Conservation (phyloP, 805 yeast genomes). For the Sugiyamaella floridensis region DNA sequence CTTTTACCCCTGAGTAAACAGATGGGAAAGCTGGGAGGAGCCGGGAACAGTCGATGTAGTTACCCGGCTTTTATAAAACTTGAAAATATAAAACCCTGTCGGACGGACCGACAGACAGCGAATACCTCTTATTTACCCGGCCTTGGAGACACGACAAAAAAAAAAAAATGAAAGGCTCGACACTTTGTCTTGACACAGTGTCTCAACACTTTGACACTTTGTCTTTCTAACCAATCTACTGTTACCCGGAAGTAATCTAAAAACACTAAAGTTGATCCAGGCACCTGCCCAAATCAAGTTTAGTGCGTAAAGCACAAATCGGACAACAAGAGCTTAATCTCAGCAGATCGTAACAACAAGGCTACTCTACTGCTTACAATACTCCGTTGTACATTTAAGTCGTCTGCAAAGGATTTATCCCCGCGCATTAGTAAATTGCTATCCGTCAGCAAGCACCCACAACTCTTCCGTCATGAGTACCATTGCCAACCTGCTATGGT, state of each 20-base stretch:
- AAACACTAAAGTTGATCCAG: not conserved
- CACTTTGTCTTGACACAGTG: no score
- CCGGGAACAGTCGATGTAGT: no score
- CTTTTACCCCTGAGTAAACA: no score
- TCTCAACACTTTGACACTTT: no score
- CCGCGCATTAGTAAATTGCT: constrained; percentile 41
- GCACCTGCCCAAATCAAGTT: constrained; percentile 3
- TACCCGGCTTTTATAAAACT: no score
- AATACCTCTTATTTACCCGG: no score
- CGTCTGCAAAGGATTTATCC: constrained; percentile 44
- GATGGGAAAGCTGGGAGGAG: no score
- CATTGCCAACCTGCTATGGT: constrained; percentile 38
- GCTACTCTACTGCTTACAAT: constrained; percentile 47
- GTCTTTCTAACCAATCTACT: no score
- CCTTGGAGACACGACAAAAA: no score
- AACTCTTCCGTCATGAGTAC: constrained; percentile 36
- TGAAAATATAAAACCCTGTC: no score
- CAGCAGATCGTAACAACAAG: constrained; percentile 50
- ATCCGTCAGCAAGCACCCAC: constrained; percentile 37
- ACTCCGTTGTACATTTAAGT: constrained; percentile 43
- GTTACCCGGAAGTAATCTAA: not conserved
- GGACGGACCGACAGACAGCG: no score
- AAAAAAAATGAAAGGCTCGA: no score
- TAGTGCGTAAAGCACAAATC: constrained; percentile 23
- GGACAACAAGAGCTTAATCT: constrained; percentile 41